Evolutionary conservation across 257 asterid genomes (phyloP), one percentile per base, ranked within the genome.

Genomic region (Ehretia macrophylla): DNA sequence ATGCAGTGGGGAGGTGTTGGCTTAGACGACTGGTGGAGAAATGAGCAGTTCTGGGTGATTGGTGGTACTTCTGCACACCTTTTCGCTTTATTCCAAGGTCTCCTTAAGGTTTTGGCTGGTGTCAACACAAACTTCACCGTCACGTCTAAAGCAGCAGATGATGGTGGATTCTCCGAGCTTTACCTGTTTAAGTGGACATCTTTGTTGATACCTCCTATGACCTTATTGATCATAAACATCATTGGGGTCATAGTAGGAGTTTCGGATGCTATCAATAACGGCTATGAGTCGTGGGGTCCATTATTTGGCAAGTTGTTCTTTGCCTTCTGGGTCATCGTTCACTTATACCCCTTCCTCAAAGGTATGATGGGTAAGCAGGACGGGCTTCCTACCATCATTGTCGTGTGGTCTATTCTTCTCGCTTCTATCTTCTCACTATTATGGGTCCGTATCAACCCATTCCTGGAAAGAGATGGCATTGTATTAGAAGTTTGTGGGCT

Each of bases 31-130:
- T 67, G 74, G 87, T 88, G 98, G 98, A 88, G 98, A 78, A 91
- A 91, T 44, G 98, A 91, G 87, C 98, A 91, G 79, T 91, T 91
- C 74, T 88, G 98, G 98, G 98, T 91, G 49, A 91, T 88, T 14
- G 96, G 96, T 39, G 98, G 96, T 4, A 96, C 75, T 45, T 91
- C 98, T 0, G 61, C 98, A 0, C 98, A 91, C 72, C 79, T 91
- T 47, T 92, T 92, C 48, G 98, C 98, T 52, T 85, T 92, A 54
- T 54, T 92, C 54, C 98, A 92, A 75, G 98, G 98, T 70, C 95
- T 92, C 19, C 96, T 91, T 51, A 91, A 91, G 68, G 98, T 91
- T 40, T 59, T 88, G 51, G 95, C 84, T 37, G 98, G 98, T 42
- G 96, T 91, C 21, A 81, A 68, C 88, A 91, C 98, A 8, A 82